Percentiles rank a stretch among this genome's conserved stretches.
These are phyloP conservation scores for Cyberlindnera euphorbiae DNA, from an alignment of 805 yeast genomes.

Conservation along the genomic window DNA sequence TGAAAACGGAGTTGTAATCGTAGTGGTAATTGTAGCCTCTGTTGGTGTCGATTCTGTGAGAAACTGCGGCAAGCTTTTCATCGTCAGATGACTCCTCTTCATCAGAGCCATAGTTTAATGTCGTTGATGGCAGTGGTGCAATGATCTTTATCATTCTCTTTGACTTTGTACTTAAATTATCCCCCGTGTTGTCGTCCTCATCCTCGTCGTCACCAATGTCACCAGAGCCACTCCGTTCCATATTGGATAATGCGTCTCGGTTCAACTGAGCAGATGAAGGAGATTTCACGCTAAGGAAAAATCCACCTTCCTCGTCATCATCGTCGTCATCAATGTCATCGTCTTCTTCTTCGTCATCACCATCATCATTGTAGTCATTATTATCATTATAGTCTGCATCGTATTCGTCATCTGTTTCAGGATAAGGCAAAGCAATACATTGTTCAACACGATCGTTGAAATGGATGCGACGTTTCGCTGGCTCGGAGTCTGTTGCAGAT, in stretches of 20 bases:
- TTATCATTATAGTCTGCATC: conserved; percentile 27
- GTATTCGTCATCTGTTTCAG: conserved; percentile 19
- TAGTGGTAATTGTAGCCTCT: conserved; percentile 76
- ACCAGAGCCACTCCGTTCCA: too few species aligned
- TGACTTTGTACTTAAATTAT: neutral
- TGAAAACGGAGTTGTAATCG: conserved; percentile 76
- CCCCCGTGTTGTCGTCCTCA: conserved; percentile 1
- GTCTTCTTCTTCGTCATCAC: conserved; percentile 25
- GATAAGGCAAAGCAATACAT: conserved; percentile 62
- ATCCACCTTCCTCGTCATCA: conserved; percentile 65
- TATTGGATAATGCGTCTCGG: too few species aligned
- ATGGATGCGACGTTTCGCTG: conserved; percentile 63
- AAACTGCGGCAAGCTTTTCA: conserved; percentile 47
- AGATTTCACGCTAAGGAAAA: conserved; percentile 53
- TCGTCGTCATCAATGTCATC: conserved; percentile 29
- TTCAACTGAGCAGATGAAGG: conserved; percentile 30
- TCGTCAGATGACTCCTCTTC: conserved; percentile 45
- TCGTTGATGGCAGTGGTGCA: conserved; percentile 80
- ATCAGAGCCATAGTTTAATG: conserved; percentile 71
- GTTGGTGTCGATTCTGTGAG: conserved; percentile 67
- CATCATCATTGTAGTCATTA: conserved; percentile 14
- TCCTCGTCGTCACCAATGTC: conserved; percentile 12
- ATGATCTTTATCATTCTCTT: conserved; percentile 44
- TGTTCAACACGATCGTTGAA: conserved; percentile 94
- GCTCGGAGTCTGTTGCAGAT: conserved; percentile 3